Evolutionary conservation across 495 filamentous ascomycete species (phyloP), one percentile per base, ranked within the genome.

Genomic region (Neurospora sp.): DNA sequence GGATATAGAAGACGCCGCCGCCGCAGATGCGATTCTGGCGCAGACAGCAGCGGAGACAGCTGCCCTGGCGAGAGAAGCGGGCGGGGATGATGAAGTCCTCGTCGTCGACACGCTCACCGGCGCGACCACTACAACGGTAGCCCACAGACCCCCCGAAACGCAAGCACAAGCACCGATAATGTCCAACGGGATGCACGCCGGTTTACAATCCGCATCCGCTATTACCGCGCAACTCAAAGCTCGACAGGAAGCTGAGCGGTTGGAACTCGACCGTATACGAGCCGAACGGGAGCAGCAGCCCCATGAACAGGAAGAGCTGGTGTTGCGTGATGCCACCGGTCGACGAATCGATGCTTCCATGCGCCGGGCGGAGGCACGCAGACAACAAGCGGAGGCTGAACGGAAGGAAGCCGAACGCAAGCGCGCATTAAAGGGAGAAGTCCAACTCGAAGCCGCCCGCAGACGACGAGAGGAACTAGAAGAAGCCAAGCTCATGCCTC

Each of bases 281-380:
- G 77, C 18, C 76, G 83, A 78, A 76, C 76, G 73, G 71, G 73
- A 31, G 5, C 37, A 38, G 37, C 49, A 37, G 6, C 71, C 31
- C 2, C 2, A 72, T 40, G 83, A 83, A 37, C 84, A 86, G 9
- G 87, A 88, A 74, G 94, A 98, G 82, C 94, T 95, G 0, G 92
- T 98, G 60, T 96, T 98, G 78, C 91, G 96, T 70, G 96, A 99
- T 85, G 96, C 96, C 12, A 94, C 91, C 4, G 96, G 96, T 4
- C 88, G 95, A 23, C 91, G 97, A 14, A 93, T 98, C 74, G 96
- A 98, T 78, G 90, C 97, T 9, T 88, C 91, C 3, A 93, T 98
- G 92, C 91, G 92, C 80, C 87, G 95, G 5, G 94, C 94, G 16
- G 95, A 98, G 80, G 90, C 93, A 39, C 85, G 94, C 7, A 87